These are phyloP conservation scores for Ascochyta koolunga DNA, from an alignment of 2,329 filamentous ascomycete species.

Conservation along the genomic window DNA sequence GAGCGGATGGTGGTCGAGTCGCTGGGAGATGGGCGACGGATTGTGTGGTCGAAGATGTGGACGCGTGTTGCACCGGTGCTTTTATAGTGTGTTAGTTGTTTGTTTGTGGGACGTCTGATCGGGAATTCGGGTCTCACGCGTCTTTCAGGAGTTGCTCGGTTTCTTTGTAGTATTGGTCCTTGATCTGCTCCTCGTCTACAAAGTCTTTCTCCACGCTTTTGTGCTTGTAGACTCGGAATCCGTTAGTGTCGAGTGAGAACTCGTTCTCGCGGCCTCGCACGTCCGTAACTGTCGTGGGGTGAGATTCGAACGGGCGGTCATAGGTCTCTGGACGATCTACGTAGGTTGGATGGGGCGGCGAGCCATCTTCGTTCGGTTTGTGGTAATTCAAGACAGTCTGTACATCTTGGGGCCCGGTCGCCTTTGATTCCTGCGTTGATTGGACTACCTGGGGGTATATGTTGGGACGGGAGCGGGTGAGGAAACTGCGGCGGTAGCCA, in stretches of 20 bases:
- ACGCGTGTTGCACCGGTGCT: constrained; percentile 64
- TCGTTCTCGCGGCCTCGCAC: constrained; percentile 53
- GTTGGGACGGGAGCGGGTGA: constrained; percentile 25
- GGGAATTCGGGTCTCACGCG: constrained; percentile 29
- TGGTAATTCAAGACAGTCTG: constrained; percentile 35
- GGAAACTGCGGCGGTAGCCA: constrained; percentile 40
- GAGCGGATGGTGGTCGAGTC: constrained; percentile 26
- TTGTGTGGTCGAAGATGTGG: constrained; percentile 69
- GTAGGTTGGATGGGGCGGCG: constrained; percentile 37
- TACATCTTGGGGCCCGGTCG: constrained; percentile 27
- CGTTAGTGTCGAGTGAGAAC: constrained; percentile 51
- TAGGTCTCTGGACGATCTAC: constrained; percentile 43
- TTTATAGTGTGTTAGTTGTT: background rate
- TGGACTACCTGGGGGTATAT: constrained; percentile 21
- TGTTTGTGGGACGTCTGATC: too few relatives aligned
- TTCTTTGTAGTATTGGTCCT: constrained; percentile 43
- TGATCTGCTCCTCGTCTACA: constrained; percentile 44
- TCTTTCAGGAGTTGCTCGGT: constrained; percentile 46
- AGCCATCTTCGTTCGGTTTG: constrained; percentile 40
- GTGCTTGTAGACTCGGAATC: constrained; percentile 44
- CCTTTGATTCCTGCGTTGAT: constrained; percentile 1
- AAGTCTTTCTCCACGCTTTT: constrained; percentile 45
- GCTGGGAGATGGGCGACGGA: constrained; percentile 53
- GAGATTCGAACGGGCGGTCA: constrained; percentile 35
- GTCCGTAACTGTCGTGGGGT: constrained; percentile 49